phyloP scores from a whole-genome alignment of 164 flowering plant species.

The Euptelea pleiosperma region DNA sequence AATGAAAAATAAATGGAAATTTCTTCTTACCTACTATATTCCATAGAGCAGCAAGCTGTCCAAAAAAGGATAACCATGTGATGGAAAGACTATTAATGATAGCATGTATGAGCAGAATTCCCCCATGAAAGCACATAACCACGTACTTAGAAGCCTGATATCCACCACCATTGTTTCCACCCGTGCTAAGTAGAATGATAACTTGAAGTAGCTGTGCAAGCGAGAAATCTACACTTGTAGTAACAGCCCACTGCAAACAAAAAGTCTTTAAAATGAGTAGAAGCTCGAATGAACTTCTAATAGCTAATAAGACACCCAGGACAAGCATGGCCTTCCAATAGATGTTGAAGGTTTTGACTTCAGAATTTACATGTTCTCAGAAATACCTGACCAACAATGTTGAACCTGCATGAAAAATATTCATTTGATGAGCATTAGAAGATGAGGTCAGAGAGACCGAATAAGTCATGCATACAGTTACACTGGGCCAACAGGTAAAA shows the following conservation, averaged over 20 bases:
- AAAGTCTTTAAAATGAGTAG: conserved; percentile 11
- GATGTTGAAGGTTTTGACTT: conserved; percentile 11
- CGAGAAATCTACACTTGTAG: conserved; percentile 86
- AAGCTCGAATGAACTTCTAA: conserved; percentile 2
- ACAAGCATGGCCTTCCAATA: conserved; percentile 3
- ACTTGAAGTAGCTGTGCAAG: conserved; percentile 90
- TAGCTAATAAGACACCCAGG: no score
- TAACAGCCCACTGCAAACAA: conserved; percentile 96
- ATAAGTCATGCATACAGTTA: no score
- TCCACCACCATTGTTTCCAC: conserved; percentile 92
- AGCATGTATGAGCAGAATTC: conserved; percentile 69
- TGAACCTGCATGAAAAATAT: conserved; percentile 66
- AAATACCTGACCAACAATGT: conserved; percentile 97
- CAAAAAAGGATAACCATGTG: conserved; percentile 71
- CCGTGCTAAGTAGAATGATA: conserved; percentile 86
- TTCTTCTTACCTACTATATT: conserved; percentile 62
- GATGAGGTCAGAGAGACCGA: not conserved
- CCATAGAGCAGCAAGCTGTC: conserved; percentile 92
- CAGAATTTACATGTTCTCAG: not conserved
- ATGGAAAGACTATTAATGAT: conserved; percentile 81
- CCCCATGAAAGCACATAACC: conserved; percentile 69
- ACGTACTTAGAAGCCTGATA: conserved; percentile 76
- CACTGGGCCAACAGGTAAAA: no score
- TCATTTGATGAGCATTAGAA: conserved; percentile 5
- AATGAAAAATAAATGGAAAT: not conserved